These are phyloP conservation scores for Thalassiosira hispida DNA, from an alignment of 352 stramenopile species.

Conservation along the genomic window DNA sequence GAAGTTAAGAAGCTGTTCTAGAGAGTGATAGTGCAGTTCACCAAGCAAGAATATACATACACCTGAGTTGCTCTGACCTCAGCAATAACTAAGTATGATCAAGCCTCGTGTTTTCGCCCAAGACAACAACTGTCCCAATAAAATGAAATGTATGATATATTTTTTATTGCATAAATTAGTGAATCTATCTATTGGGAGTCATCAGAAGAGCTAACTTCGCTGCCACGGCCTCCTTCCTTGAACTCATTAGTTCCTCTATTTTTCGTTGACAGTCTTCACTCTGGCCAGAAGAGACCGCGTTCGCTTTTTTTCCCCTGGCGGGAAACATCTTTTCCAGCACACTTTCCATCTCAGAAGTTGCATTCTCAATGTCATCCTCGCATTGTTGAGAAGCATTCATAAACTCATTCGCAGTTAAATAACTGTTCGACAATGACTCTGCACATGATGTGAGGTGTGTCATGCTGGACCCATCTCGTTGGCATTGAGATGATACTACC, in stretches of 20 bases:
- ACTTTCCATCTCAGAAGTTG: slow-evolving; percentile 27
- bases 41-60: no score
- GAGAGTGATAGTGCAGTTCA: no score
- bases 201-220: slow-evolving; percentile 33
- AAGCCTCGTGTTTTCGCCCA: no score
- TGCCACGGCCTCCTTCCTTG: slow-evolving; percentile 32
- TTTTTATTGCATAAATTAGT: no score
- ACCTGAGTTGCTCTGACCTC: no score
- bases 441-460: slow-evolving; percentile 32
- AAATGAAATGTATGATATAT: no score
- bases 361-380: slow-evolving; percentile 22
- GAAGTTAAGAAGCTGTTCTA: no score
- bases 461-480: background rate
- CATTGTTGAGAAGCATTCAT: slow-evolving; percentile 18
- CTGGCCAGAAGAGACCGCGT: background rate
- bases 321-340: slow-evolving; percentile 38
- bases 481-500: background rate
- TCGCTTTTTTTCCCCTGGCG: slow-evolving; percentile 26
- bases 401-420: slow-evolving; percentile 23
- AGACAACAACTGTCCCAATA: no score
- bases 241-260: slow-evolving; percentile 30
- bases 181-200: slow-evolving; percentile 34
- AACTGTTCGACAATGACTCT: slow-evolving; percentile 27
- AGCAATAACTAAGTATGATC: no score
- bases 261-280: slow-evolving; percentile 16